phyloP scores from a whole-genome alignment of 768 basidiomycete species.

The Lactarius akahatsu region DNA sequence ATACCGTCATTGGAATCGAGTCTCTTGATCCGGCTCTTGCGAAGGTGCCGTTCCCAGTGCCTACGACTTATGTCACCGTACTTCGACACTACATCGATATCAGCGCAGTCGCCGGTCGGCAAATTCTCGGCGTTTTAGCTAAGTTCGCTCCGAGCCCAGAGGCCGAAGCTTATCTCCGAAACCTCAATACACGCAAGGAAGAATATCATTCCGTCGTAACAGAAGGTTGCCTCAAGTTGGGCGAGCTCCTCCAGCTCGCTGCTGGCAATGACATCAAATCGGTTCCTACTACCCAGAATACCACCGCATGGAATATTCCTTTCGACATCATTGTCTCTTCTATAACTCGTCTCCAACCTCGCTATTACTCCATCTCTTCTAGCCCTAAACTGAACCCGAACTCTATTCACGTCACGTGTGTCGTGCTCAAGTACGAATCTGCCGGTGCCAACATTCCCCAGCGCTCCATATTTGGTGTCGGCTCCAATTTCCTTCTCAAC shows the following conservation, averaged over 20 bases:
- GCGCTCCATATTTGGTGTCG: conserved; percentile 84
- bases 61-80: conserved; percentile 90
- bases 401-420: conserved; percentile 90
- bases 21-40: conserved; percentile 97
- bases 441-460: conserved; percentile 49
- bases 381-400: conserved; percentile 90
- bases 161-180: conserved; percentile 70
- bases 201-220: conserved; percentile 75
- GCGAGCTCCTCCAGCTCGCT: conserved; percentile 89
- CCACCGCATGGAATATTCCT: conserved; percentile 86
- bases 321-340: conserved; percentile 96
- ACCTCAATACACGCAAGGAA: conserved; percentile 84
- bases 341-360: conserved; percentile 90
- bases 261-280: conserved; percentile 71
- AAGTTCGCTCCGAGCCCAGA: conserved; percentile 84
- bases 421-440: conserved; percentile 91
- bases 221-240: conserved; percentile 85
- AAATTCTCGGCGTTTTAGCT: conserved; percentile 82
- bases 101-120: conserved; percentile 90
- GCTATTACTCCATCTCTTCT: conserved; percentile 98
- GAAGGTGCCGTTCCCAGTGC: conserved; percentile 98
- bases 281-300: conserved; percentile 65
- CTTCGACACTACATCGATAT: conserved; percentile 98
- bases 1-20: conserved; percentile 86
- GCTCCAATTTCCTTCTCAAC: conserved; percentile 94